Evolutionary conservation across 805 yeast genomes (phyloP), one percentile per base, ranked within the genome.

Genomic region (Lipomyces spencermartinsiae): DNA sequence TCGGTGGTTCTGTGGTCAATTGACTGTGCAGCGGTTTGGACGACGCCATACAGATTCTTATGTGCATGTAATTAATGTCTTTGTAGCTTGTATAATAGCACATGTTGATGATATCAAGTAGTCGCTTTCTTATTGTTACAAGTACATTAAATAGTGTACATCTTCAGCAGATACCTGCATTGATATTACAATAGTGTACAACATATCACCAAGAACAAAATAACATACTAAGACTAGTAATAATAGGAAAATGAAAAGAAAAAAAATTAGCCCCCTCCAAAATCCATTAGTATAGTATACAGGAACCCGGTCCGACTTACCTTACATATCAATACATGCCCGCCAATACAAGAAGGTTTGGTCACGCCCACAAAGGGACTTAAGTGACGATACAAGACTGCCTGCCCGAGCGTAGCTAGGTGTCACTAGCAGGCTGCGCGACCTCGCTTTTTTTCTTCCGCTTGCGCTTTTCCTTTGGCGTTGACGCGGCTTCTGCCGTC

Each of bases 391-490:
- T 58, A 34, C 49, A 43, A 43, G 49, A 43, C n/a, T 43, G 49
- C 22, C 49, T 5, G 49, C 49, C 49, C 49, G 49, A 43, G 49
- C 16, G 49, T 43, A 43, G 49, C 49, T 43, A 43, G 49, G 49
- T 4, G 22, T 43, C 49, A 43, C 10, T 8, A 7, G 9, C 49
- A 9, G 58, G 14, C 34, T 16, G 37, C 12, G 58, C 39, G 5
- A 14, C 37, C 34, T 59, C 62, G 37, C 59, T 65, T n/a, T 34
- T 37, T 39, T 66, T 66, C 61, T 53, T 63, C 37, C 64, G 59
- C 59, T 63, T 66, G 19, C 63, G 43, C 58, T 62, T 62, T 54
- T 66, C 69, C 59, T 56, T 58, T 10, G 64, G 64, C 19, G 63
- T 56, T 8, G 43, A 6, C 9, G 57, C 61, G 16, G 61, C 31